phyloP scores from a whole-genome alignment of 164 flowering plant species.

The Paratinospora sagittata region DNA sequence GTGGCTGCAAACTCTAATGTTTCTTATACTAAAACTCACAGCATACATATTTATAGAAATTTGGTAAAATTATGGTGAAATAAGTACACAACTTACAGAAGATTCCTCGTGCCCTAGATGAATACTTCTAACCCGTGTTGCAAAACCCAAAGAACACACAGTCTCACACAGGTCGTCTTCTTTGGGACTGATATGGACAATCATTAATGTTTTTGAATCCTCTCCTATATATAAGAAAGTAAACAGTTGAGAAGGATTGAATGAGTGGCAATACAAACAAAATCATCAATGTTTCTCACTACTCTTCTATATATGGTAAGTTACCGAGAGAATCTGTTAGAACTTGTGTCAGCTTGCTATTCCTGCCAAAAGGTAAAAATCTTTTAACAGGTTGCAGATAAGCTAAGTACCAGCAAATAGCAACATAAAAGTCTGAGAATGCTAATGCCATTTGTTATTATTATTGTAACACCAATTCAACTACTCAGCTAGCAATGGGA shows the following conservation, averaged over 20 bases:
- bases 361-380: constrained; percentile 40
- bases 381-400: no score
- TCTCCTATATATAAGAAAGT: constrained; percentile 47
- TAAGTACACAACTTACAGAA: constrained; percentile 32
- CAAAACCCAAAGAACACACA: constrained; percentile 57
- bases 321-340: constrained; percentile 68
- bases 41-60: background rate
- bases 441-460: background rate
- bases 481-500: background rate
- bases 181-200: constrained; percentile 65
- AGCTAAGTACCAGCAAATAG: background rate
- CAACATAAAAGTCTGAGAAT: background rate
- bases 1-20: background rate
- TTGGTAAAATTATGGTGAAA: background rate
- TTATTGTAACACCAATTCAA: no score
- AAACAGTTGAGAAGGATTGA: background rate
- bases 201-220: constrained; percentile 63
- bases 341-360: constrained; percentile 73
- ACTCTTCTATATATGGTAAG: no score
- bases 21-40: background rate
- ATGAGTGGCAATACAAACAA: background rate
- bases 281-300: background rate
- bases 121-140: constrained; percentile 48
- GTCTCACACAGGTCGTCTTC: constrained; percentile 69
- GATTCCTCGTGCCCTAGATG: constrained; percentile 37